Evolutionary conservation across 192 early-diverging fungal species (phyloP).

Genomic region (Phlyctochytrium arcticum): DNA sequence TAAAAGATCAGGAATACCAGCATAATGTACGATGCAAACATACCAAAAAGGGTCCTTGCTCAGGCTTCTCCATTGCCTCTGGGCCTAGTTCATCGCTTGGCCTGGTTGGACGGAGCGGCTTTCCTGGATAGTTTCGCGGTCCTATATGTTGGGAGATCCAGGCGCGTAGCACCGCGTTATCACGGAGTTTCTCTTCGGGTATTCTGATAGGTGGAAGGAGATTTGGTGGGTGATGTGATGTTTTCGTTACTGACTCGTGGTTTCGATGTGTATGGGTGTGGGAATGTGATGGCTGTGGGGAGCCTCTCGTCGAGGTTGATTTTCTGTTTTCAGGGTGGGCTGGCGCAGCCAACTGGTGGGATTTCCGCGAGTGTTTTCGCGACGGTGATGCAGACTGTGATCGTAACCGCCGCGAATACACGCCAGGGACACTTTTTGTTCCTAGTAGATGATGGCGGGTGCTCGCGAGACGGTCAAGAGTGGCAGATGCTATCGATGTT

Average conservation of each 20-base stretch:
- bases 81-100: not conserved
- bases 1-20: not conserved
- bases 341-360: not conserved
- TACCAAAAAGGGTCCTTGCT: slow-evolving; percentile 51
- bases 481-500: not conserved
- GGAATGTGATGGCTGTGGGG: not conserved
- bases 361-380: not conserved
- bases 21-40: not conserved
- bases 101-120: slow-evolving; percentile 11
- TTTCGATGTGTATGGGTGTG: not conserved
- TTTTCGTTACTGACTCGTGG: no score
- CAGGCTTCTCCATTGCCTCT: slow-evolving; percentile 15
- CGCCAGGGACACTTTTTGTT: slow-evolving; percentile 41
- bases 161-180: slow-evolving; percentile 29
- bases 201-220: slow-evolving; percentile 28
- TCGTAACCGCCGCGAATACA: slow-evolving; percentile 8
- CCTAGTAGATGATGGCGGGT: slow-evolving; percentile 44
- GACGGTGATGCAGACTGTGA: not conserved
- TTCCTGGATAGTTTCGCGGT: slow-evolving; percentile 11
- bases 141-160: slow-evolving; percentile 36
- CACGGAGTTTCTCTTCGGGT: slow-evolving; percentile 28
- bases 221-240: no score
- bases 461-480: slow-evolving; percentile 28
- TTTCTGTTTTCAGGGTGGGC: not conserved
- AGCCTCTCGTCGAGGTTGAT: not conserved